These are phyloP conservation scores for Termitomyces sp. DNA, from an alignment of 768 basidiomycete species.

Conservation along the genomic window DNA sequence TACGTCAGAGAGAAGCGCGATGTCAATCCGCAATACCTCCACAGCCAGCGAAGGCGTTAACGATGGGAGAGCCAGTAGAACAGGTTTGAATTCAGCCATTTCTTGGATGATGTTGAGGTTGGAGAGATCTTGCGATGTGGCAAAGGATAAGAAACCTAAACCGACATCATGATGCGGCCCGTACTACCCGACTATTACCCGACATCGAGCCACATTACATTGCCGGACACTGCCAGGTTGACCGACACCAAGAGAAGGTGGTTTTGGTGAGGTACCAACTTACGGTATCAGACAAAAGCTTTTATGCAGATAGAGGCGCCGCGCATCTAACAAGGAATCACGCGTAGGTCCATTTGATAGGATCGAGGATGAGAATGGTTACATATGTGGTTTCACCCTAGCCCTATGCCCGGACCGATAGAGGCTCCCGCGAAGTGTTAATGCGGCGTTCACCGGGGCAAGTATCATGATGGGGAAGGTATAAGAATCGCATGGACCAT, in stretches of 20 bases:
- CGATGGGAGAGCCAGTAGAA: conserved; percentile 51
- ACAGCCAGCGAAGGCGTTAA: conserved; percentile 56
- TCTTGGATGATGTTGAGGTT: not conserved
- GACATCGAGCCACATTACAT: not conserved
- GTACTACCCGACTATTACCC: conserved; percentile 10
- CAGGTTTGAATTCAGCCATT: conserved; percentile 49
- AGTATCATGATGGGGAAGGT: not conserved
- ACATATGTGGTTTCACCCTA: too few species aligned
- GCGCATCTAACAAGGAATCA: not conserved
- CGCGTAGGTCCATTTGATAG: not conserved
- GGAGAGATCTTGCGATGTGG: not conserved
- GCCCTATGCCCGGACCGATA: too few species aligned
- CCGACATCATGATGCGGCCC: conserved; percentile 5
- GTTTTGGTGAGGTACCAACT: not conserved
- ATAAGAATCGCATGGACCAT: too few species aligned
- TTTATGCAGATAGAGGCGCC: not conserved
- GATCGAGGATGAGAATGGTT: not conserved
- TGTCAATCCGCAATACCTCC: conserved; percentile 39
- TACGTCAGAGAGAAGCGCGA: not conserved
- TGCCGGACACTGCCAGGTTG: too few species aligned
- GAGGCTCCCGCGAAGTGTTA: not conserved
- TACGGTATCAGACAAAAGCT: not conserved
- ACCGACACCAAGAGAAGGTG: not conserved
- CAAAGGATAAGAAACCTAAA: not conserved
- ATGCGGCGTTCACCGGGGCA: not conserved